Base-by-base conservation (phyloP, 2,329 filamentous ascomycete species). In the Chaetomium strumarium region DNA sequence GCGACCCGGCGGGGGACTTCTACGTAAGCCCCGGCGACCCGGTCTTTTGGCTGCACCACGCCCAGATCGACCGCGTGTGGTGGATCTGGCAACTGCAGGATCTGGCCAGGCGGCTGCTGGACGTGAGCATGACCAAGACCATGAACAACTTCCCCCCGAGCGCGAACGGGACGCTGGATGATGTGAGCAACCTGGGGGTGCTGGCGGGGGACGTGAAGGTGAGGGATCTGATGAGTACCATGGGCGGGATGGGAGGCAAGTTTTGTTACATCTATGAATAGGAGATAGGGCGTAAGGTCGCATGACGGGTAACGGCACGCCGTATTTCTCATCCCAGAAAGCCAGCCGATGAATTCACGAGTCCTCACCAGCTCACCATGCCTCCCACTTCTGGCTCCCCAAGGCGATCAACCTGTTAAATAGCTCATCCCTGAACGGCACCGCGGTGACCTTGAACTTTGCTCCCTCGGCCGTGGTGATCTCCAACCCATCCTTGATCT, bases 341-440 rank as follows among this genome's bases (percentile, higher is more conserved):
- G n/a, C n/a, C n/a, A n/a, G n/a, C n/a, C n/a, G n/a, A n/a, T n/a
- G n/a, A n/a, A n/a, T n/a, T n/a, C n/a, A 7, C 24, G 24, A 24
- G 14, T n/a, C 43, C 24, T 55, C 49, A 92, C 83, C 81, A 88
- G 39, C 24, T 55, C 49, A 92, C 83, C 81, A 88, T 51, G 79
- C 78, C 72, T 90, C 86, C 89, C 88, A 93, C 75, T 90, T 90
- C 75, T 93, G 88, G 13, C 78, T 78, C 1, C 87, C 87, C 70
- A 92, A 87, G 0, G 62, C 60, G 52, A 90, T 71, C 51, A 92
- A 66, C 14, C 88, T 80, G 70, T 93, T 93, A 64, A 93, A 93
- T 39, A 95, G 65, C 69, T 92, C 86, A 61, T 93, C 87, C 37
- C 89, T 70, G 63, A 86, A 70, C 30, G 79, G 75, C 66, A 92